Evolutionary conservation across 352 stramenopile species (phyloP), one percentile per base, ranked within the genome.

Genomic region (Phytophthora pseudosyringae): DNA sequence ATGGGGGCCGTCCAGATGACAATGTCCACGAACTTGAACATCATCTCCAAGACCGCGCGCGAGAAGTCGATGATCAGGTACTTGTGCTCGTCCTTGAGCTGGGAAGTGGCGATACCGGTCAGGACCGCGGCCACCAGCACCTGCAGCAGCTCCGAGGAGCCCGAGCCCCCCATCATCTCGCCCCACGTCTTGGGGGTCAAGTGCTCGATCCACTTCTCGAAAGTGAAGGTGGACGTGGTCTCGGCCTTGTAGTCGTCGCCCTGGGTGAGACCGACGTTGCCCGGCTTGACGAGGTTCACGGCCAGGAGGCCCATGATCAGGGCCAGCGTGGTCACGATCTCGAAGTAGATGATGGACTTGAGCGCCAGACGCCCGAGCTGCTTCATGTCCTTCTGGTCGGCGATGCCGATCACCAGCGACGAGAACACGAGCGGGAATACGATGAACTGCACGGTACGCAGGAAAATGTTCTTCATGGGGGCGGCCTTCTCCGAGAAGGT

Each of bases 21-120:
- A 62, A 89, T 86, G 55, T 84, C 72, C 5, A 86, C 77, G 48
- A 89, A 85, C 58, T 83, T 86, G 62, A 89, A 89, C 76, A 86
- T 86, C 71, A 86, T 83, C 58, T 84, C 73, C 21, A 89, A 78
- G 3, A 89, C 69, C 1, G 80, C 76, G 2, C 67, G 64, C 0
- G 75, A 41, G 9, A 80, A 73, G 3, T 81, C 56, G 15, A 89
- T 56, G 47, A 88, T 81, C 21, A 81, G 36, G 0, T 50, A 16
- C 64, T 89, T 89, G 60, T 64, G 69, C 40, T 83, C 25, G 0
- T 70, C 64, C 0, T 71, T 36, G 0, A 83, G 51, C 40, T 75
- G 45, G 0, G 79, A 60, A 0, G 79, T 88, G 13, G 76, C 65
- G 0, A 77, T 51, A 32, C 79, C 79, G 2, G 73, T 73, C 0